phyloP scores from a whole-genome alignment of 2,329 filamentous ascomycete genomes.

The Curvularia sp. region DNA sequence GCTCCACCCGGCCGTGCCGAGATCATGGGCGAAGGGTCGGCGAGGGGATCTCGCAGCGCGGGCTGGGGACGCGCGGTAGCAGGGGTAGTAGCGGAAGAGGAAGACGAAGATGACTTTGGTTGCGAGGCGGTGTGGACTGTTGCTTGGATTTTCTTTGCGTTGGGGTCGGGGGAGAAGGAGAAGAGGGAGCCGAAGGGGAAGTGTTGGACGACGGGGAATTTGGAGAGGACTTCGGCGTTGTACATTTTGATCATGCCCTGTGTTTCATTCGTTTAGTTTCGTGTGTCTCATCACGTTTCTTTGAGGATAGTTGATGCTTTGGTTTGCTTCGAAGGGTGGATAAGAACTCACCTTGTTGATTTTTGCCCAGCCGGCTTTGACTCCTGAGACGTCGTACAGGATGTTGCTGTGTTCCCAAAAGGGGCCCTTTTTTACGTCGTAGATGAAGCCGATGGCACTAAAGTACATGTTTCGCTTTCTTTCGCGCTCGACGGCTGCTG shows the following conservation, averaged over 20 bases:
- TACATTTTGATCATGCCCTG: constrained; percentile 99
- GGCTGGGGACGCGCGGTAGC: constrained; percentile 33
- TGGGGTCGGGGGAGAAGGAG: constrained; percentile 55
- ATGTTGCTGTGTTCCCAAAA: constrained; percentile 96
- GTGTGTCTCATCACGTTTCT: background rate
- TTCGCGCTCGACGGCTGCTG: constrained; percentile 51
- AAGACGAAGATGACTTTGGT: constrained; percentile 33
- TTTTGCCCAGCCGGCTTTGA: constrained; percentile 91
- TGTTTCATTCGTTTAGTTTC: constrained; percentile 11
- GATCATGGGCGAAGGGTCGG: constrained; percentile 21
- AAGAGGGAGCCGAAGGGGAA: constrained; percentile 64
- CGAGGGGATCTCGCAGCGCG: constrained; percentile 35
- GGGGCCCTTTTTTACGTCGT: constrained; percentile 93
- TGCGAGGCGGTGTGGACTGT: constrained; percentile 49
- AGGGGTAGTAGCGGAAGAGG: constrained; percentile 20
- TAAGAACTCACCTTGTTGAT: constrained; percentile 69
- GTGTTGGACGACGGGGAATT: constrained; percentile 98
- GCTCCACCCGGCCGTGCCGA: constrained; percentile 11
- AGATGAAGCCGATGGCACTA: constrained; percentile 93
- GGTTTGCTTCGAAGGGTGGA: background rate
- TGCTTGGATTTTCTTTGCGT: constrained; percentile 42
- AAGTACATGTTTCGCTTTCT: constrained; percentile 76
- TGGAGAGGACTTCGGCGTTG: constrained; percentile 92
- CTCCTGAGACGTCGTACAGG: constrained; percentile 90
- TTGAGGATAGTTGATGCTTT: background rate